phyloP scores from a whole-genome alignment of 2,329 filamentous ascomycete species.

The Amesomyces nigricolor region DNA sequence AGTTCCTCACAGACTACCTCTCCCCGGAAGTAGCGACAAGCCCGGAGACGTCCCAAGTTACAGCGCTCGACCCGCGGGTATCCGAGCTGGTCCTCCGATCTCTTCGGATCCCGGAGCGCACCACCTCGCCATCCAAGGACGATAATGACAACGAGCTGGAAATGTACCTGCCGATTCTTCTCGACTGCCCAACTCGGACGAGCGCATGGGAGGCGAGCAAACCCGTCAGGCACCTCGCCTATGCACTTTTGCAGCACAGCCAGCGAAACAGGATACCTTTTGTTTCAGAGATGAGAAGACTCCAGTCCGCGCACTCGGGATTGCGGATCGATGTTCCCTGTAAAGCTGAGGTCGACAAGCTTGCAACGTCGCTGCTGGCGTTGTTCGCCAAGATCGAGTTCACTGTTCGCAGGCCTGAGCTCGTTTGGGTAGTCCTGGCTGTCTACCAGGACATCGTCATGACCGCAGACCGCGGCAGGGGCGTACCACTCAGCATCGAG shows the following conservation, averaged over 20 bases:
- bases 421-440: conserved; percentile 34
- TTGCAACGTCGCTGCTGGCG: conserved; percentile 25
- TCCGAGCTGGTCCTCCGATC: conserved; percentile 28
- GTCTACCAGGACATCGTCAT: conserved; percentile 34
- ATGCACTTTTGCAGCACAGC: conserved; percentile 31
- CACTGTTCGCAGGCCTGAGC: conserved; percentile 11
- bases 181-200: conserved; percentile 35
- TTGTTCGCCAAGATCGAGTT: conserved; percentile 25
- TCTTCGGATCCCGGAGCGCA: not conserved
- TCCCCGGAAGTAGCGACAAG: conserved; percentile 18
- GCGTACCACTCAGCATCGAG: conserved; percentile 28
- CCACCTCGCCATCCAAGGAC: not conserved
- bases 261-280: conserved; percentile 9
- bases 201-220: conserved; percentile 38
- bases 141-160: conserved; percentile 13
- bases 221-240: conserved; percentile 34
- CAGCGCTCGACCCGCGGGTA: conserved; percentile 28
- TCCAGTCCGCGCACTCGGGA: conserved; percentile 32
- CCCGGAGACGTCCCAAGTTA: not conserved
- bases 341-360: conserved; percentile 18
- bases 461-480: conserved; percentile 30
- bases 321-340: conserved; percentile 29
- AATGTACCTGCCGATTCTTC: conserved; percentile 38
- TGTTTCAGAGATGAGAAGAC: conserved; percentile 37
- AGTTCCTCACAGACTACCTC: conserved; percentile 28